phyloP scores from a whole-genome alignment of 768 basidiomycete genomes.

The Hysterangium stoloniferum region DNA sequence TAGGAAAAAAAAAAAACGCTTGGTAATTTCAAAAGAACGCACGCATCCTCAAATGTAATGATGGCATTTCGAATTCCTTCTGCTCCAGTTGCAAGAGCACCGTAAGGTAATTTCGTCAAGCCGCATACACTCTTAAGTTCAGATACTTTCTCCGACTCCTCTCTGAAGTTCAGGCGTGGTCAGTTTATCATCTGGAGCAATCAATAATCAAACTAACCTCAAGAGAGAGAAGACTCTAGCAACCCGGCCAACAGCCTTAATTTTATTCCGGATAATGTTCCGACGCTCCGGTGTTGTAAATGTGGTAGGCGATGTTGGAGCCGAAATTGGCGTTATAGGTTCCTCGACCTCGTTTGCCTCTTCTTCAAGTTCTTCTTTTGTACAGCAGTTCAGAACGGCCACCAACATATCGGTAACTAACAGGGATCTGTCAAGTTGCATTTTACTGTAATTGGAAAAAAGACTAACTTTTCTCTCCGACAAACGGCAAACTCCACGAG shows the following conservation, averaged over 20 bases:
- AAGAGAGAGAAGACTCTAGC: slow-evolving; percentile 39
- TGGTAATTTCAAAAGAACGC: no score
- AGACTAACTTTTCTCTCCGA: slow-evolving; percentile 32
- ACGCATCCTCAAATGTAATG: slow-evolving; percentile 40
- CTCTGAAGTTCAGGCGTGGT: not conserved
- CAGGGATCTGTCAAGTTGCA: not conserved
- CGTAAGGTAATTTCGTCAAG: slow-evolving; percentile 25
- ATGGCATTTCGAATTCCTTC: slow-evolving; percentile 42
- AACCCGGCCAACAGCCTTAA: slow-evolving; percentile 42
- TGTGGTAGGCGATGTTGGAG: not conserved
- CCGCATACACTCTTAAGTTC: slow-evolving; percentile 28
- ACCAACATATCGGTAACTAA: slow-evolving; percentile 46
- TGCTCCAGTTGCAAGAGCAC: slow-evolving; percentile 33
- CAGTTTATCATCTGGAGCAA: not conserved
- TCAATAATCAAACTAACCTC: slow-evolving; percentile 21
- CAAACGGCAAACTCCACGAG: slow-evolving; percentile 42
- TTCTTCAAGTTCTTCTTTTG: slow-evolving; percentile 42
- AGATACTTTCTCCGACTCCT: slow-evolving; percentile 13
- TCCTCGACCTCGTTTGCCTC: slow-evolving; percentile 23
- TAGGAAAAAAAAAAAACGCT: not conserved
- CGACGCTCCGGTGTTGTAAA: slow-evolving; percentile 26
- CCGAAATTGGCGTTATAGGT: slow-evolving; percentile 20
- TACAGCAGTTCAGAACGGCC: slow-evolving; percentile 41
- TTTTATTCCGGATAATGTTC: slow-evolving; percentile 43
- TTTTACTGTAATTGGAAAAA: not conserved